Percentiles rank a stretch among this genome's conserved stretches.
phyloP scores from a whole-genome alignment of 805 yeast genomes.

The Ogataea pini region DNA sequence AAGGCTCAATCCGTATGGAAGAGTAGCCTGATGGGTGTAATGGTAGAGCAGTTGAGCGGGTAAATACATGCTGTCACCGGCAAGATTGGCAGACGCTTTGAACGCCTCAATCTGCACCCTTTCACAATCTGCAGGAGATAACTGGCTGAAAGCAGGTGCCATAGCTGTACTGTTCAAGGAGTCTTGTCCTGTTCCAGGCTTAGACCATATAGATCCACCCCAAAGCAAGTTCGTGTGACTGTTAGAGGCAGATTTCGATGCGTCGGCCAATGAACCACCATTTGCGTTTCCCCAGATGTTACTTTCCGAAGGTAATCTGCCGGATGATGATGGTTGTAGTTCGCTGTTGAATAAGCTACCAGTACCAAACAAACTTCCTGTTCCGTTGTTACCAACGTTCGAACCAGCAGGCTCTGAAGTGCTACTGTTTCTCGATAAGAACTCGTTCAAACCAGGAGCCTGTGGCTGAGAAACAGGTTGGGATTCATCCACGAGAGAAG shows the following conservation, averaged over 20 bases:
- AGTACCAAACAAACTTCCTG: not conserved
- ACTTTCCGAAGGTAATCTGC: conserved; percentile 1
- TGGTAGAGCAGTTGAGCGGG: conserved; percentile 29
- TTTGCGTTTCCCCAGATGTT: conserved; percentile 19
- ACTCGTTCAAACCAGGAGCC: conserved; percentile 6
- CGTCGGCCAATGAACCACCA: conserved; percentile 2
- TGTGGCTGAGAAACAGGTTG: conserved; percentile 3
- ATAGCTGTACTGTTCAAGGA: not conserved
- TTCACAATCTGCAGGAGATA: conserved; percentile 31
- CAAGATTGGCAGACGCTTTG: conserved; percentile 41
- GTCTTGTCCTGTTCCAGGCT: conserved; percentile 5
- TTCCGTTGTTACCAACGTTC: not conserved
- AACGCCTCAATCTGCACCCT: conserved; percentile 44
- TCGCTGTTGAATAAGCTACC: conserved; percentile 13
- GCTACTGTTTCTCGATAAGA: conserved; percentile 16
- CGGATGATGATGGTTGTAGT: not conserved
- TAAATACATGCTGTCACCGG: conserved; percentile 27
- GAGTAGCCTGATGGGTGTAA: conserved; percentile 38
- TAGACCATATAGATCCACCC: conserved; percentile 26
- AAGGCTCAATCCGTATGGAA: conserved; percentile 38
- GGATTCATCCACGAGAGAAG: conserved; percentile 6
- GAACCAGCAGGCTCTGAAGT: conserved; percentile 11
- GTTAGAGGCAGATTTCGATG: conserved; percentile 8
- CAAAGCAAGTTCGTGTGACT: conserved; percentile 26
- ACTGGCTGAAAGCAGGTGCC: conserved; percentile 1